Evolutionary conservation across 169 alveolate species (phyloP), one percentile per base, ranked within the genome.

Genomic region (Eimeria praecox): DNA sequence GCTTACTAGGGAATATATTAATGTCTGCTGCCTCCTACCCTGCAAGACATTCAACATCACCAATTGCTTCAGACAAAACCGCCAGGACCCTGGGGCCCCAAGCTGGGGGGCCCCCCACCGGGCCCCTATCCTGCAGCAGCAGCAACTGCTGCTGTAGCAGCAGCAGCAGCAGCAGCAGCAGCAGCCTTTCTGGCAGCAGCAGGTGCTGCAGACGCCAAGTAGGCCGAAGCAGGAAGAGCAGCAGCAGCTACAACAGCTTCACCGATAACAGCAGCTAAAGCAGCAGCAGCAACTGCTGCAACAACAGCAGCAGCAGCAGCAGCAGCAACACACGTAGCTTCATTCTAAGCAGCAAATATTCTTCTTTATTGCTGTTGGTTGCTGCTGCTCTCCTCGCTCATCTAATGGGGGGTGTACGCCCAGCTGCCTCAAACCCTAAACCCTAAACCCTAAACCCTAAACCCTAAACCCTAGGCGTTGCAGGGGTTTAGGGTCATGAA

Each of bases 131-230:
- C 59, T 24, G 66, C 30, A 46, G 90, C 18, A 49, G 90, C 90
- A 80, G 90, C 69, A 80, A 71, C 89, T 22, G 40, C 30, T 6
- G 83, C 56, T 38, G 85, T 27, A 24, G 90, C 66, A 44, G 62
- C 90, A 80, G 64, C 64, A 75, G 86, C 54, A 77, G 87, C 87
- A 77, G 83, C 83, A 71, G 83, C 83, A 40, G 87, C 75, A 64
- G 75, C 75, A 64, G 75, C 40, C 14, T 10, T 75, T 38, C 38
- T 38, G 16, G 30, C 87, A 18, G 62, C 87, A 75, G 87, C 30
- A 75, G 87, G 44, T 10, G 59, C 35, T 42, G 59, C 54, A 40
- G 87, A n/a, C n/a, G 46, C 46, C 44, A 1, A 30, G 18, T 27
- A 64, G 75, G 10, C 75, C 75, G 75, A 64, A 64, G 87, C n/a